phyloP scores from a whole-genome alignment of 306 rosid species.

The Astragalus membranaceus region DNA sequence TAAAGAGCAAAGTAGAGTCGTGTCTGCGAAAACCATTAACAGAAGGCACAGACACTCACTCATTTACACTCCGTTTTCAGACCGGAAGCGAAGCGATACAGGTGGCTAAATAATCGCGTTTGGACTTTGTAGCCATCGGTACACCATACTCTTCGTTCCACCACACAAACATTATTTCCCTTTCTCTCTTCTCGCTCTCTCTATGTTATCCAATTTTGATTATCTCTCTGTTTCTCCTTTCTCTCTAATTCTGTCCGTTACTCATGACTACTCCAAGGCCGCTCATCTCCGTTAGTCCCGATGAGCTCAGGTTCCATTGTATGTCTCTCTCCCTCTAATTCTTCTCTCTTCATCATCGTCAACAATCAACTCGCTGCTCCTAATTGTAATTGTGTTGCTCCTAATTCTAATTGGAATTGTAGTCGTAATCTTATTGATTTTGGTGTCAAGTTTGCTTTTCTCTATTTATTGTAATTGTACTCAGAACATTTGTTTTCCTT shows the following conservation, averaged over 20 bases:
- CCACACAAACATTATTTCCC: slow-evolving; percentile 25
- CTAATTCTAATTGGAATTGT: background rate
- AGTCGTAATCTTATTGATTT: background rate
- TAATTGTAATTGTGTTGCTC: background rate
- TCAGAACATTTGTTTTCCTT: background rate
- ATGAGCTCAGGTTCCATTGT: slow-evolving; percentile 82
- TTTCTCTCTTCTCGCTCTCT: background rate
- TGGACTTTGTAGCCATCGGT: slow-evolving; percentile 32
- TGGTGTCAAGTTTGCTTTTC: background rate
- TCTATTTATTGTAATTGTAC: background rate
- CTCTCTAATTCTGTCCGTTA: slow-evolving; percentile 22
- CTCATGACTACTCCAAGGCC: slow-evolving; percentile 54
- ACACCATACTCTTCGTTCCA: slow-evolving; percentile 34
- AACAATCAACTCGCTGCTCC: too few species aligned
- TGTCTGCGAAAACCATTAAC: background rate
- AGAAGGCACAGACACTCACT: background rate
- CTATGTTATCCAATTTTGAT: background rate
- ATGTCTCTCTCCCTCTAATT: background rate
- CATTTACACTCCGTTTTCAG: background rate
- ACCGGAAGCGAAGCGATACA: slow-evolving; percentile 24
- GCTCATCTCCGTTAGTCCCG: slow-evolving; percentile 59
- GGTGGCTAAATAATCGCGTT: slow-evolving; percentile 23
- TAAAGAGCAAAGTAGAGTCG: background rate
- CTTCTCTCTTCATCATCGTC: too few species aligned
- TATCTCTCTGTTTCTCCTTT: background rate